These are phyloP conservation scores for Coniochaeta sp. DNA, from an alignment of 2,329 filamentous ascomycete genomes.

Conservation along the genomic window DNA sequence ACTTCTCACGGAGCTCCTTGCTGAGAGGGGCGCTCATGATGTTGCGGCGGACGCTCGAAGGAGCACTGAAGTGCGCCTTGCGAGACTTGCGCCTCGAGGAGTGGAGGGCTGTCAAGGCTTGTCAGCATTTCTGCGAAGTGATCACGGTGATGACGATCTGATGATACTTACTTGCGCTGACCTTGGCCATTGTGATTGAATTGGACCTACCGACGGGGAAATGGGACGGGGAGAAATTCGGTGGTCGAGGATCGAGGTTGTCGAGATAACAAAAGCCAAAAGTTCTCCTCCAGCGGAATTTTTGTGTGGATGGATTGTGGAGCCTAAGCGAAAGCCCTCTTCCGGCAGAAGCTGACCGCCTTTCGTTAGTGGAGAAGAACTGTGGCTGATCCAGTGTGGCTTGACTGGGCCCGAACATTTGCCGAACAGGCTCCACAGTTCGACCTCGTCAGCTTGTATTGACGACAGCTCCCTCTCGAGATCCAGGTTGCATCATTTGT, in stretches of 20 bases:
- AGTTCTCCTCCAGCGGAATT: background rate
- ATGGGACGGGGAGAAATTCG: conserved; percentile 8
- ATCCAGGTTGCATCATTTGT: conserved; percentile 1
- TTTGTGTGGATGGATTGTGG: background rate
- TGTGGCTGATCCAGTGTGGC: background rate
- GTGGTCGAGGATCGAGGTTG: conserved; percentile 1
- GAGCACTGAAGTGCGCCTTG: conserved; percentile 95
- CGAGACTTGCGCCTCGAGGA: conserved; percentile 97
- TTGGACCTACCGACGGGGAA: conserved; percentile 14
- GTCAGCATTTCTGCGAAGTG: conserved; percentile 13
- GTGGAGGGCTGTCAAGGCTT: conserved; percentile 44
- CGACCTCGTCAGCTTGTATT: conserved; percentile 1
- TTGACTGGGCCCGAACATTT: background rate
- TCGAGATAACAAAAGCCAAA: background rate
- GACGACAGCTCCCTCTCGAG: background rate
- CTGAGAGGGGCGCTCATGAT: conserved; percentile 95
- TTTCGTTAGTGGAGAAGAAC: background rate
- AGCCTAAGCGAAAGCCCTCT: background rate
- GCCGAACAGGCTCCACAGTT: background rate
- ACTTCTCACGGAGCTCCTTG: conserved; percentile 98
- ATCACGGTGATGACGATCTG: background rate
- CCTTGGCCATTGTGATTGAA: conserved; percentile 60
- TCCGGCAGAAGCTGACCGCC: conserved; percentile 2
- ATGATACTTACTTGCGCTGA: conserved; percentile 39
- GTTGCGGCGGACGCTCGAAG: conserved; percentile 85